Evolutionary conservation across 2,329 filamentous ascomycete species (phyloP).

Genomic region (Nigrospora osmanthi): DNA sequence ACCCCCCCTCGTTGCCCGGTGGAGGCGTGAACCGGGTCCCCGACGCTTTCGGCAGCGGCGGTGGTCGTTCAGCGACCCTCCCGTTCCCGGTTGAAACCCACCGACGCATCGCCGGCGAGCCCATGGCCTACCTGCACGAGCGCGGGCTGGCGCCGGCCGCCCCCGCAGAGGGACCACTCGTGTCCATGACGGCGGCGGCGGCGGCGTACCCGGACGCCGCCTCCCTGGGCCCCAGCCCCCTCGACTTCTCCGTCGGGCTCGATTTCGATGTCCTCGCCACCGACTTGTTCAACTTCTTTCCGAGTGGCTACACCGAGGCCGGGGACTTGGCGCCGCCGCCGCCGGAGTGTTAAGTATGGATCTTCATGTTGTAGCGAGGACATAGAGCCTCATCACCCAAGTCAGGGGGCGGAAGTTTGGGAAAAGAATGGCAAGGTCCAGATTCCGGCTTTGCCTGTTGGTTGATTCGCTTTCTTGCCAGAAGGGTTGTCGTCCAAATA

Average conservation of each 20-base stretch:
- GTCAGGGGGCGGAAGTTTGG: no score
- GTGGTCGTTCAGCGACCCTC: neutral
- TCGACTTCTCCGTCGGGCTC: conserved; percentile 6
- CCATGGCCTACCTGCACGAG: conserved; percentile 14
- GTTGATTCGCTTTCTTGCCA: no score
- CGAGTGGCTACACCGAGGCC: conserved; percentile 7
- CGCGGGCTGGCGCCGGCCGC: neutral
- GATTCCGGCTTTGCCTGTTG: no score
- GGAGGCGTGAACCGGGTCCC: neutral
- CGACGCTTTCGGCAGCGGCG: neutral
- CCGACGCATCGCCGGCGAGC: conserved; percentile 6
- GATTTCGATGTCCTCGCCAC: conserved; percentile 19
- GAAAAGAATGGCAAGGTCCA: no score
- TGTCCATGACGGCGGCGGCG: neutral
- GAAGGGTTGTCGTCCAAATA: no score
- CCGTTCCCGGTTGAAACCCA: conserved; percentile 11
- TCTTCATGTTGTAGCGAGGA: no score
- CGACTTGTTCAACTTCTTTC: conserved; percentile 18
- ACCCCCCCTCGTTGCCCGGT: neutral
- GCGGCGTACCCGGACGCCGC: no score
- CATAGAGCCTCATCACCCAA: no score
- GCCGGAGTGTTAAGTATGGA: no score
- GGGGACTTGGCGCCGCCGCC: neutral
- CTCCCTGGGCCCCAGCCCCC: neutral
- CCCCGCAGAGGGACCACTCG: neutral